These are phyloP conservation scores for Fusarium clavum DNA, from an alignment of 2,329 filamentous ascomycete species.

Conservation along the genomic window DNA sequence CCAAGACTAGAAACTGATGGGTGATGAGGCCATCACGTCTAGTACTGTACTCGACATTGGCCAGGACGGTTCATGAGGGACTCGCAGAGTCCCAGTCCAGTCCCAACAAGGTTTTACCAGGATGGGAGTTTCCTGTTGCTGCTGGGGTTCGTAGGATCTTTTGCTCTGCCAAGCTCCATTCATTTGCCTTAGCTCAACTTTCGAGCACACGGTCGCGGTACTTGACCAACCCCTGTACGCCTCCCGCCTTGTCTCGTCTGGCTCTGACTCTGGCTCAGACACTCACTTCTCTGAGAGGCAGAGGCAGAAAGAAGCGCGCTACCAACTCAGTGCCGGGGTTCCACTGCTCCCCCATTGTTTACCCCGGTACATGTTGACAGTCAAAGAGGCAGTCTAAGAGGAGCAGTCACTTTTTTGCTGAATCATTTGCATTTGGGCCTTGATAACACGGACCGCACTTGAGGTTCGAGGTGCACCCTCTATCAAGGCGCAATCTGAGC, in stretches of 20 bases:
- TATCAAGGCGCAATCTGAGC: slow-evolving; percentile 2
- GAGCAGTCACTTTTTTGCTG: slow-evolving; percentile 25
- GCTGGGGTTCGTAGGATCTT: slow-evolving; percentile 31
- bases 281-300: background rate
- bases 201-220: slow-evolving; percentile 30
- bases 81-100: slow-evolving; percentile 5
- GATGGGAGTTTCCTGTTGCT: slow-evolving; percentile 16
- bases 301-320: slow-evolving; percentile 39
- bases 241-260: slow-evolving; percentile 33
- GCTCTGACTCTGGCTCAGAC: slow-evolving; percentile 8
- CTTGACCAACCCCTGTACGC: slow-evolving; percentile 38
- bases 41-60: background rate
- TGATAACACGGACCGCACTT: slow-evolving; percentile 7
- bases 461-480: slow-evolving; percentile 19
- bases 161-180: slow-evolving; percentile 34
- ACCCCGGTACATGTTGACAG: slow-evolving; percentile 28
- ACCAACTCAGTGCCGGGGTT: slow-evolving; percentile 43
- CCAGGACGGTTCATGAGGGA: background rate
- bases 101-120: slow-evolving; percentile 24
- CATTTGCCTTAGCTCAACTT: slow-evolving; percentile 24
- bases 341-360: slow-evolving; percentile 34
- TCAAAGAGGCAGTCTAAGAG: slow-evolving; percentile 11
- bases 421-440: slow-evolving; percentile 17
- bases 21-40: slow-evolving; percentile 7
- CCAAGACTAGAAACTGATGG: slow-evolving; percentile 12